Evolutionary conservation across 306 rosid genomes (phyloP).

Genomic region (Trifolium dubium): DNA sequence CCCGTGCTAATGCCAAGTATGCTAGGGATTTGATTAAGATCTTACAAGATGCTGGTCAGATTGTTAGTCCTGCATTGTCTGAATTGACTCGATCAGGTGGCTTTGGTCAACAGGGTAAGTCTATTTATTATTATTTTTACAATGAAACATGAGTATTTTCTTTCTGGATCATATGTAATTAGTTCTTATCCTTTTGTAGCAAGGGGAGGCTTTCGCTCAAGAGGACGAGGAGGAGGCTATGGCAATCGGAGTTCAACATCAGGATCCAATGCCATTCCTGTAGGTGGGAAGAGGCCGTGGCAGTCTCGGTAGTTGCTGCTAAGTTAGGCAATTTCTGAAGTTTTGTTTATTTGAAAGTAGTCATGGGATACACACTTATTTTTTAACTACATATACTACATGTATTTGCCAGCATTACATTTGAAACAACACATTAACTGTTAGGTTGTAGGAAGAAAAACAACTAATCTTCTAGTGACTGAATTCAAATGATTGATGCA

Average conservation of each 20-base stretch:
- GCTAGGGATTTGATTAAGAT: conserved; percentile 80
- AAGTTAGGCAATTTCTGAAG: conserved; percentile 7
- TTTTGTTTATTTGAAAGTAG: neutral
- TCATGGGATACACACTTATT: neutral
- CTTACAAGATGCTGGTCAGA: conserved; percentile 85
- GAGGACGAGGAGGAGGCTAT: conserved; percentile 79
- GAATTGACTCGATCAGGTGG: conserved; percentile 67
- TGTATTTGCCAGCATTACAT: conserved; percentile 22
- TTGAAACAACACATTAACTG: conserved; percentile 32
- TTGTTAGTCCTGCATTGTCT: conserved; percentile 66
- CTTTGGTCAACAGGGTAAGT: conserved; percentile 66
- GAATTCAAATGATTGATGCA: conserved; percentile 37
- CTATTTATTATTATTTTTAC: neutral
- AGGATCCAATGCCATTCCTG: conserved; percentile 76
- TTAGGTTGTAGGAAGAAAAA: conserved; percentile 35
- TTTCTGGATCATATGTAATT: conserved; percentile 10
- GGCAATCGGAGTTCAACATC: conserved; percentile 66
- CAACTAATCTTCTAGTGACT: conserved; percentile 28
- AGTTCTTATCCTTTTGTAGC: conserved; percentile 48
- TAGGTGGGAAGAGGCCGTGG: conserved; percentile 73
- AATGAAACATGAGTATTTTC: conserved; percentile 1
- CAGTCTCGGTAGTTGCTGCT: conserved; percentile 37
- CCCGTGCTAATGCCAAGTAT: conserved; percentile 73
- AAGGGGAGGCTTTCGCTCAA: conserved; percentile 68
- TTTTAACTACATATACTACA: neutral